A percentile compares a stretch with the other conserved stretches of the same genome.
These are phyloP conservation scores for Amanita rimosa DNA, from an alignment of 768 basidiomycete genomes.

Conservation along the genomic window DNA sequence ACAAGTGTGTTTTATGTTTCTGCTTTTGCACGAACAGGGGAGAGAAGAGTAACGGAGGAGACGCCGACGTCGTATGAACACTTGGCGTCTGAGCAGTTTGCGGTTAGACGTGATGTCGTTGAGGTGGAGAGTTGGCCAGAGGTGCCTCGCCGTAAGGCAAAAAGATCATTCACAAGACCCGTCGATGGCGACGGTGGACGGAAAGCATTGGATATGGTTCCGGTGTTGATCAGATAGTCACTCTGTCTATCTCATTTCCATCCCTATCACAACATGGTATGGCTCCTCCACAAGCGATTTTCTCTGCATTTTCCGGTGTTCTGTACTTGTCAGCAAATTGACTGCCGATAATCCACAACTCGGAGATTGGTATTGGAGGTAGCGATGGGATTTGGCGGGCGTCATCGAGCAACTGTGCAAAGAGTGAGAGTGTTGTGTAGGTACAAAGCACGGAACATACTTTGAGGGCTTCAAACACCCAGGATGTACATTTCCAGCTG, in stretches of 20 bases:
- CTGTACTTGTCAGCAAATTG: neutral
- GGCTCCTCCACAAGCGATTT: neutral
- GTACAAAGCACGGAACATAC: neutral
- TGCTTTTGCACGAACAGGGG: neutral
- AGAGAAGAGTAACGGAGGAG: neutral
- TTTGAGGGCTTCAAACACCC: neutral
- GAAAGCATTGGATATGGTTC: neutral
- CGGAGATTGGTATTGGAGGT: neutral
- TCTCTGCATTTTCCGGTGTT: neutral
- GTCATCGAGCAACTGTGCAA: neutral
- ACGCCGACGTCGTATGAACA: slow-evolving; percentile 1
- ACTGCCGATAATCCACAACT: neutral
- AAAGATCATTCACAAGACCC: neutral
- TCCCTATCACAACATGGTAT: slow-evolving; percentile 1
- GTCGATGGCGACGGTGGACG: neutral
- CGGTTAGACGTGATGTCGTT: neutral
- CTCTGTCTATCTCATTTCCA: neutral
- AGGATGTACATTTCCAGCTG: neutral
- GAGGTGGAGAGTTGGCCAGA: neutral
- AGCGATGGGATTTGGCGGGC: neutral
- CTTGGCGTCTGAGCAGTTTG: neutral
- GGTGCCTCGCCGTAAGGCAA: neutral
- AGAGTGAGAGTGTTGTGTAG: neutral
- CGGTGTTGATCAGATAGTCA: neutral
- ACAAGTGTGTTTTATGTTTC: slow-evolving; percentile 1